Evolutionary conservation across 176 grass and related monocot species (phyloP), one percentile per base, ranked within the genome.

Genomic region (Coix lacrymajobi): DNA sequence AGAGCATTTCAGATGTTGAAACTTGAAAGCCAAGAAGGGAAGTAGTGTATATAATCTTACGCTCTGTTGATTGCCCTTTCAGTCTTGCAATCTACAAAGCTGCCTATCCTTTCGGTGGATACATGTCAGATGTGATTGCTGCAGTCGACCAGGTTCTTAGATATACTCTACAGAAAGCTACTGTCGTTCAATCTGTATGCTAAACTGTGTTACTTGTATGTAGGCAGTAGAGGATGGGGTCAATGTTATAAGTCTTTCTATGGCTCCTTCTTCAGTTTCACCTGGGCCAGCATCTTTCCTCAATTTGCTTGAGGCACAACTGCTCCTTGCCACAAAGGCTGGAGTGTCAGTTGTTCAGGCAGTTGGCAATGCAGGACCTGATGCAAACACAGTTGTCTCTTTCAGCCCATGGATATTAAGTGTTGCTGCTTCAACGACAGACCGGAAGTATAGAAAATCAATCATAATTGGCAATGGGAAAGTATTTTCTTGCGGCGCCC

Each of bases 391-490:
- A 69, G 36, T 98, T 62, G 87, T 94, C 61, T 98, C 92, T 8
- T 98, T 98, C 81, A 98, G 96, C 77, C 96, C 96, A 73, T 98
- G 96, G 96, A 95, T 95, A 84, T 90, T 81, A 73, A 98, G 90
- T 74, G 91, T 98, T 22, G 92, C 87, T 22, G 96, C 91, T 85
- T 98, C 92, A 5, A 76, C 72, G 25, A 94, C 89, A 15, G 91
- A 95, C 33, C 83, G 92, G 41, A 71, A 81, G 73, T 98, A 98
- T 60, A 93, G 89, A 75, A 95, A 93, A 72, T 83, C 87, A 32
- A 73, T 95, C 63, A 52, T 91, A 72, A 86, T 73, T 80, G 96
- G 91, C 77, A 90, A 85, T 79, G 87, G 91, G 62, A 76, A 81
- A 62, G 26, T 67, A 77, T 86, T 92, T 20, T 90, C 87, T 61